These are phyloP conservation scores for Parastagonospora avenae DNA, from an alignment of 2,329 filamentous ascomycete genomes.

Conservation along the genomic window DNA sequence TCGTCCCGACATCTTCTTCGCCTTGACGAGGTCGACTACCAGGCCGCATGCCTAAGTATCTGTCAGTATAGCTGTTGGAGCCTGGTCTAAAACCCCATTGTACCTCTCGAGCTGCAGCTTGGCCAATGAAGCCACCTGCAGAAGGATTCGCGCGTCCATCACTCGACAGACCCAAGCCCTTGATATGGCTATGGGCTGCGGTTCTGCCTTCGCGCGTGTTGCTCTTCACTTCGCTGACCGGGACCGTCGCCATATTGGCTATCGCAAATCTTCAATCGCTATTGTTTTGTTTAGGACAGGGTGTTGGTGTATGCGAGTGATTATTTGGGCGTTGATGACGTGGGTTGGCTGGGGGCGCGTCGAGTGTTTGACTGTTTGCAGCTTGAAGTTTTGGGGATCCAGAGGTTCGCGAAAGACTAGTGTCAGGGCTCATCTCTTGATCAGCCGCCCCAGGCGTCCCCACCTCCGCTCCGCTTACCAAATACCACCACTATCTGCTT, in stretches of 20 bases:
- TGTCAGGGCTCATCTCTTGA: not conserved
- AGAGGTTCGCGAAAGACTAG: slow-evolving; percentile 13
- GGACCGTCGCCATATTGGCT: slow-evolving; percentile 44
- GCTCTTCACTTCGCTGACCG: slow-evolving; percentile 83
- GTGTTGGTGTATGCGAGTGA: not conserved
- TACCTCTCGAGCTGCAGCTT: slow-evolving; percentile 86
- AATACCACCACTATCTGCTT: not conserved
- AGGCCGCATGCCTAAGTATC: slow-evolving; percentile 79
- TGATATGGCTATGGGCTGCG: slow-evolving; percentile 97
- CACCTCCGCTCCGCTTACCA: not conserved
- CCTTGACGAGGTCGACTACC: slow-evolving; percentile 91
- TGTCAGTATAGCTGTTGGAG: slow-evolving; percentile 13
- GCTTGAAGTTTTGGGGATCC: slow-evolving; percentile 20
- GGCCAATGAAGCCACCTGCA: slow-evolving; percentile 79
- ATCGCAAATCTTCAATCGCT: slow-evolving; percentile 15
- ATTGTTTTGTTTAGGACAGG: not conserved
- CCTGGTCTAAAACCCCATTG: slow-evolving; percentile 15
- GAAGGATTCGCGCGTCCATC: slow-evolving; percentile 86
- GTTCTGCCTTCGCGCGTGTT: slow-evolving; percentile 93
- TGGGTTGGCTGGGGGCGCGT: slow-evolving; percentile 8
- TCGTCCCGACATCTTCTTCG: slow-evolving; percentile 96
- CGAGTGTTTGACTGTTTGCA: slow-evolving; percentile 17
- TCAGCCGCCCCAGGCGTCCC: slow-evolving; percentile 2
- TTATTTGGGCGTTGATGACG: not conserved
- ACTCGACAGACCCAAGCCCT: slow-evolving; percentile 80